A percentile compares a stretch with the other conserved stretches of the same genome.
These are phyloP conservation scores for Rhodotorula toruloides DNA, from an alignment of 768 basidiomycete genomes.

Conservation along the genomic window DNA sequence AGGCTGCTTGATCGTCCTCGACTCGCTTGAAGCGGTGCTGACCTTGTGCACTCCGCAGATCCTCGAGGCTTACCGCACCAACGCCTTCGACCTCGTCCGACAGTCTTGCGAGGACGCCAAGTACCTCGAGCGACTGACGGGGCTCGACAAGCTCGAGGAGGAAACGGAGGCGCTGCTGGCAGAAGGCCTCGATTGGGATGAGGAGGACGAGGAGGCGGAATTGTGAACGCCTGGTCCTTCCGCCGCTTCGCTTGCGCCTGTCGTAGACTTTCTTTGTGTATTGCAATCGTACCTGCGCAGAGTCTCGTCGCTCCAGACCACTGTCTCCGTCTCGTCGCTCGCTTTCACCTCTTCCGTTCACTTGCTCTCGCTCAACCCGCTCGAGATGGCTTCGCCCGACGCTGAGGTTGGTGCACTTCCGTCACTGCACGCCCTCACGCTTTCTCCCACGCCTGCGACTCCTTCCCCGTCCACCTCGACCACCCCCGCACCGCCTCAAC, in stretches of 20 bases:
- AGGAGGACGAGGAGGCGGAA: constrained; percentile 53
- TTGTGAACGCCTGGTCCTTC: no score
- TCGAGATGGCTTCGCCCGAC: neutral
- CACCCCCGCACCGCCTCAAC: neutral
- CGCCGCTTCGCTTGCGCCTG: no score
- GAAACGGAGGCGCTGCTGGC: constrained; percentile 64
- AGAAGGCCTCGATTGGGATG: constrained; percentile 70
- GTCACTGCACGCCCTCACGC: neutral
- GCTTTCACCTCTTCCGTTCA: no score
- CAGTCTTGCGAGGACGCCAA: constrained; percentile 75
- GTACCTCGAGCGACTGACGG: constrained; percentile 69
- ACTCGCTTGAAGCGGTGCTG: no score
- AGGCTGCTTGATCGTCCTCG: no score
- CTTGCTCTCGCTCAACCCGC: no score
- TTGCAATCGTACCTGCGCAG: no score
- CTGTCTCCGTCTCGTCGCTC: no score
- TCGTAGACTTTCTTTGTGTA: no score
- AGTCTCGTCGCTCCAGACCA: no score
- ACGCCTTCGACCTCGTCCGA: constrained; percentile 73
- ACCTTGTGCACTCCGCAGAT: no score
- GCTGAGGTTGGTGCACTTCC: neutral
- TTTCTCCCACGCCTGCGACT: neutral
- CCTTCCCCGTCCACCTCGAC: neutral
- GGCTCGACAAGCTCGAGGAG: constrained; percentile 67
- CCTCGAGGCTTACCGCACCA: constrained; percentile 69